Conservation (phyloP, 208 protist genomes). For the Trichomonas gallinae region DNA sequence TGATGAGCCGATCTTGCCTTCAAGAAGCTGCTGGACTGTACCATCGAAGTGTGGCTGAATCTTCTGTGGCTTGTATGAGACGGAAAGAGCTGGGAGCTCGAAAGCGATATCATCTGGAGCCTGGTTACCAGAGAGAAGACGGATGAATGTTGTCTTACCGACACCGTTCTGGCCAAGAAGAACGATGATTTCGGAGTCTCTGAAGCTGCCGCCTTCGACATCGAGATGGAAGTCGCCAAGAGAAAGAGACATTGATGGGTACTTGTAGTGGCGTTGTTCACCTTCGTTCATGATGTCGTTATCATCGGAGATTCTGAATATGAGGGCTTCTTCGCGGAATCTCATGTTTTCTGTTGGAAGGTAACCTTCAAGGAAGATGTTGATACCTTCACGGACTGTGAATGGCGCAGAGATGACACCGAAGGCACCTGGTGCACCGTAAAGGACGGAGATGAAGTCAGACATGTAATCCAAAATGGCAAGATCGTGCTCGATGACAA, state of each 20-base stretch:
- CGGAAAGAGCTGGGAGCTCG: conserved; percentile 73
- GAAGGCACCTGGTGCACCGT: conserved; percentile 95
- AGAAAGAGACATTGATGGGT: conserved; percentile 88
- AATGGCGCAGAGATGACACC: conserved; percentile 99
- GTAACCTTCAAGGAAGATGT: conserved; percentile 98
- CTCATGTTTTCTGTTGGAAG: conserved; percentile 98
- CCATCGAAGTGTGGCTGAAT: conserved; percentile 88
- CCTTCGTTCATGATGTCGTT: background rate
- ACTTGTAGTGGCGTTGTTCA: conserved; percentile 38
- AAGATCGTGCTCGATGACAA: conserved; percentile 99
- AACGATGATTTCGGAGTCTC: conserved; percentile 91
- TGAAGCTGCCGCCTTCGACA: conserved; percentile 76
- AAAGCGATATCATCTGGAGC: conserved; percentile 39
- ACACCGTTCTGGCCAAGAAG: conserved; percentile 98
- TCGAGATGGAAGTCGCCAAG: conserved; percentile 52
- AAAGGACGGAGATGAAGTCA: conserved; percentile 97
- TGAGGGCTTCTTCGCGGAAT: conserved; percentile 88
- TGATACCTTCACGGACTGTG: conserved; percentile 95
- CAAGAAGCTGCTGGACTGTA: conserved; percentile 73
- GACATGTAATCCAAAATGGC: conserved; percentile 98
- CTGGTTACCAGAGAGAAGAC: conserved; percentile 80
- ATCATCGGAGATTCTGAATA: conserved; percentile 62
- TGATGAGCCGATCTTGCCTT: conserved; percentile 78
- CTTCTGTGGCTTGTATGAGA: conserved; percentile 99
- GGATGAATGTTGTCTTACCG: conserved; percentile 98